Evolutionary conservation across 768 basidiomycete genomes (phyloP).

Genomic region (Pholiota microspora): DNA sequence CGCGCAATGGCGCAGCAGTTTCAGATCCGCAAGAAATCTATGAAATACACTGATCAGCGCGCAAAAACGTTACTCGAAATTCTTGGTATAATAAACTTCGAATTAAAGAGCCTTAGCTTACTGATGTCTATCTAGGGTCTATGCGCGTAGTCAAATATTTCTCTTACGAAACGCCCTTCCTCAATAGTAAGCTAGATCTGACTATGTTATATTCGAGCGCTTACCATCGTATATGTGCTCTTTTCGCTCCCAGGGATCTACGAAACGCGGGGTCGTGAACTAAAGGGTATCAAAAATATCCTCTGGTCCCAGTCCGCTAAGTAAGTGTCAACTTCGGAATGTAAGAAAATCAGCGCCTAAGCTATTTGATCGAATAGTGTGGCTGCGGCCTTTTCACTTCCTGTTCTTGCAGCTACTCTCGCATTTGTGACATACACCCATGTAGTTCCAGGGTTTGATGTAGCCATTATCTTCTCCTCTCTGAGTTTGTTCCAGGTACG

Average conservation of each 20-base stretch:
- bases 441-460: constrained; percentile 52
- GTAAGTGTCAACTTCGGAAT: constrained; percentile 29
- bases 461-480: constrained; percentile 67
- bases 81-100: constrained; percentile 34
- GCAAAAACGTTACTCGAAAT: constrained; percentile 67
- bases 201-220: background rate
- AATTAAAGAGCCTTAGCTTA: background rate
- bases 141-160: constrained; percentile 81
- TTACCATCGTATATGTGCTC: background rate
- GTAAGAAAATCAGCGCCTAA: constrained; percentile 12
- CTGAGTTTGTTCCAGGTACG: constrained; percentile 56
- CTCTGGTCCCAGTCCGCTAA: constrained; percentile 62
- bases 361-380: constrained; percentile 30
- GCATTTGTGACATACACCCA: constrained; percentile 66
- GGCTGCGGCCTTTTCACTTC: constrained; percentile 56
- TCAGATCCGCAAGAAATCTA: constrained; percentile 48
- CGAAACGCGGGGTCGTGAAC: constrained; percentile 50
- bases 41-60: constrained; percentile 62
- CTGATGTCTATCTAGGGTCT: constrained; percentile 31
- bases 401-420: constrained; percentile 64
- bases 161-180: constrained; percentile 67
- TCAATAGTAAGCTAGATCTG: constrained; percentile 44
- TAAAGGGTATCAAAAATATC: constrained; percentile 55
- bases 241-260: constrained; percentile 44
- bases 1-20: constrained; percentile 61